Evolutionary conservation across 768 basidiomycete species (phyloP), one percentile per base, ranked within the genome.

Genomic region (Lactarius sp.): DNA sequence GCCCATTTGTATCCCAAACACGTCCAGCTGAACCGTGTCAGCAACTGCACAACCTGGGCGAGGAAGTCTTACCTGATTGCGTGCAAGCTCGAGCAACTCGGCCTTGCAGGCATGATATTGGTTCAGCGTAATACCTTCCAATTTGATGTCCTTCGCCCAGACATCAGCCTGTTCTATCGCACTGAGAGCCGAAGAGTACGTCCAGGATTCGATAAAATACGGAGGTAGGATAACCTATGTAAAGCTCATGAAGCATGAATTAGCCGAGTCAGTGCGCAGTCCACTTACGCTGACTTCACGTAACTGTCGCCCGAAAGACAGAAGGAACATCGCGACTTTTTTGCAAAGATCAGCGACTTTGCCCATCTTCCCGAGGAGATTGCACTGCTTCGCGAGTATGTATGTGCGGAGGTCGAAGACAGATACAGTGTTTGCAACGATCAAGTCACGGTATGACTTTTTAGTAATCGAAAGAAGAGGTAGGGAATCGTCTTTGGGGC

Each of bases 351-450:
- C 90, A 10, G 79, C 80, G 6, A 91, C 75, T 46, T 83, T 80
- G 0, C 85, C 85, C 70, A 90, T 73, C 68, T 83, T 84, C 51
- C 83, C 88, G 2, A 98, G 77, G 37, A 98, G 77, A 52, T 78
- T 77, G 59, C 92, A 92, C 74, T 97, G 94, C 18, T 92, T 81
- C 31, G 92, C 86, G 56, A 98, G 87, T 20, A 98, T 80, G 73
- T 97, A 99, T 69, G 87, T 82, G 54, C 95, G 84, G 69, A 98
- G 89, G 77, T 98, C 97, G 71, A 98, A 96, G 9, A 96, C 83
- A 4, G 93, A 90, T 68, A 99, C 95, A 6, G 86, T 83, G 75
- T 96, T 97, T 31, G 87, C 84, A 27, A 94, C 82, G 62, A 98
- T 93, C 52, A 96, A 80, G 61, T 95, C 90, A 16, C 90, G 83